Conservation (phyloP, 2,329 filamentous ascomycete genomes). For the Sclerotinia sclerotiorum region DNA sequence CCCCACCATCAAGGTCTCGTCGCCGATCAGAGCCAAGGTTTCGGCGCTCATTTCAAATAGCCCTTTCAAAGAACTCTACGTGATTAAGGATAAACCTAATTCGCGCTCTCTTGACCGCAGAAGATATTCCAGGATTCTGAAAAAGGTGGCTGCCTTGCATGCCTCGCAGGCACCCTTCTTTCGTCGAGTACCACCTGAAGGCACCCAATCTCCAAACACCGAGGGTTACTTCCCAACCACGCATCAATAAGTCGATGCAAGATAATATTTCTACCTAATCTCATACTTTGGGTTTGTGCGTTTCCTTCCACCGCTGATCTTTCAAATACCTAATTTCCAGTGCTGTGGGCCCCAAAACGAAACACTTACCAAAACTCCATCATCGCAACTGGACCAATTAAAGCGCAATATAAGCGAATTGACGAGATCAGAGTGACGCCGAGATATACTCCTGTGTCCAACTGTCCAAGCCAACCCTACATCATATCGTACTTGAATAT, state of each 20-base stretch:
- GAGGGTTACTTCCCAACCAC: neutral
- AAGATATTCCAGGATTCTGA: neutral
- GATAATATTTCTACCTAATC: slow-evolving; percentile 7
- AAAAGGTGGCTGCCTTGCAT: slow-evolving; percentile 19
- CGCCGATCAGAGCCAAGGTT: neutral
- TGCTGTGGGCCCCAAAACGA: slow-evolving; percentile 4
- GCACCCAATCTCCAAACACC: slow-evolving; percentile 2
- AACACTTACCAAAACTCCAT: neutral
- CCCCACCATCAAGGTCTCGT: neutral
- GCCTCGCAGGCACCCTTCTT: slow-evolving; percentile 15
- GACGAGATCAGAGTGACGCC: slow-evolving; percentile 3
- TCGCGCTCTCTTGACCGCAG: neutral
- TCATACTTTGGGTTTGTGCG: neutral
- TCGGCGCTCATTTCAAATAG: neutral
- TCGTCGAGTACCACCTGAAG: slow-evolving; percentile 1
- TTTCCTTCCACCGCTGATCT: slow-evolving; percentile 8
- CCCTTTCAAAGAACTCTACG: neutral
- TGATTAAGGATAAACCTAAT: neutral
- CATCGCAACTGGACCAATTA: slow-evolving; percentile 6
- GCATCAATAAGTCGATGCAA: neutral
- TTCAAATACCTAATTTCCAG: slow-evolving; percentile 13
- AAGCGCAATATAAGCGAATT: slow-evolving; percentile 12
- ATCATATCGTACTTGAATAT: slow-evolving; percentile 6
- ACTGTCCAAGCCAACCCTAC: slow-evolving; percentile 15
- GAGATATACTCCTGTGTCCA: neutral